A percentile compares a stretch with the other conserved stretches of the same genome.
phyloP scores from a whole-genome alignment of 148 eudicot species.

The Simmondsia chinensis region DNA sequence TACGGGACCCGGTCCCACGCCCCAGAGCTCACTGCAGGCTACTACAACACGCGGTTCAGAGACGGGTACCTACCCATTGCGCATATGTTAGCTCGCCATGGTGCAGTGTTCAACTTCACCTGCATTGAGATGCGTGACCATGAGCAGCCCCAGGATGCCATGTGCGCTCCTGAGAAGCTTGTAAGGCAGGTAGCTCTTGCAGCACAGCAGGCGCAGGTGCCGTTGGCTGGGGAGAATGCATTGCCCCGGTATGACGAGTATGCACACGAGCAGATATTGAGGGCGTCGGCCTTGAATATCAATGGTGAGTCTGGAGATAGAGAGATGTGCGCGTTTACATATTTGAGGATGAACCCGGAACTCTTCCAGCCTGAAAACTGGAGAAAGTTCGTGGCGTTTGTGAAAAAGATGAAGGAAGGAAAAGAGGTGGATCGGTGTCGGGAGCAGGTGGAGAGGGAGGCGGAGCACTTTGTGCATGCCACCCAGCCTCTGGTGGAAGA shows the following conservation, averaged over 20 bases:
- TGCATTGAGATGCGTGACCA: conserved; percentile 95
- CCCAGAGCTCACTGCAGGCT: conserved; percentile 94
- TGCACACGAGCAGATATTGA: conserved; percentile 74
- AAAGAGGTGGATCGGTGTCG: conserved; percentile 38
- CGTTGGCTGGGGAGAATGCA: conserved; percentile 86
- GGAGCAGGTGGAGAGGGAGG: conserved; percentile 83
- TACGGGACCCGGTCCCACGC: conserved; percentile 91
- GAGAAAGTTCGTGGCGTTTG: conserved; percentile 74
- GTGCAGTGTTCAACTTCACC: conserved; percentile 83
- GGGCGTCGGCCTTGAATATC: conserved; percentile 35
- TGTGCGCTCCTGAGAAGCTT: conserved; percentile 82
- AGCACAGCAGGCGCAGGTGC: conserved; percentile 55
- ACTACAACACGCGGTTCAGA: conserved; percentile 76
- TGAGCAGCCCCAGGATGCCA: conserved; percentile 93
- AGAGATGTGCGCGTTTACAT: conserved; percentile 87
- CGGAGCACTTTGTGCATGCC: conserved; percentile 77
- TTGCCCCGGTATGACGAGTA: conserved; percentile 73
- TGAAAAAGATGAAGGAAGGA: conserved; percentile 95
- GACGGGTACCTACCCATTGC: conserved; percentile 94
- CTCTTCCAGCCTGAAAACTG: conserved; percentile 79
- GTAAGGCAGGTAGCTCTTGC: conserved; percentile 78
- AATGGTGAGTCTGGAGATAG: conserved; percentile 31
- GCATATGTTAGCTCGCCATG: conserved; percentile 71
- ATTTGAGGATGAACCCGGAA: conserved; percentile 83
- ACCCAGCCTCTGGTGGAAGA: conserved; percentile 75